Evolutionary conservation across 2,329 filamentous ascomycete species (phyloP), one percentile per base, ranked within the genome.

Genomic region (Madurella fahalii): DNA sequence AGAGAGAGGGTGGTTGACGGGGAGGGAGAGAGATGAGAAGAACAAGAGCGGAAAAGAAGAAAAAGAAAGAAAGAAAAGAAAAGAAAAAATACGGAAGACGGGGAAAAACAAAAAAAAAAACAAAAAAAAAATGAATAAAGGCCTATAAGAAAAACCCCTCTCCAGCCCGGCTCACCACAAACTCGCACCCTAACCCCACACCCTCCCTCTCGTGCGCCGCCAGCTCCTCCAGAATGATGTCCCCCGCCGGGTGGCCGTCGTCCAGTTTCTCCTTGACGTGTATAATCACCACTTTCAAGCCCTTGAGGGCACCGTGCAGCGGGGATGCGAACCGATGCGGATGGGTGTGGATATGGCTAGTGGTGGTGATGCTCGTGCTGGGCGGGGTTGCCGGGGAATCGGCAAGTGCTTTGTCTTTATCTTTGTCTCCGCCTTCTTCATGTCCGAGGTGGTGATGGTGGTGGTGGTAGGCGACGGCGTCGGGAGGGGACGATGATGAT

Each of bases 181-280:
- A 96, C 61, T 88, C 83, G 68, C 90, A 95, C 0, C 92, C 93
- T 46, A 96, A 70, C 44, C 80, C 78, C 9, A 74, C 34, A 11
- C 34, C 79, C 12, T 82, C 81, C 50, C 76, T 72, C 57, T 92
- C 89, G 56, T 89, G 77, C 25, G 83, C 82, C 16, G 72, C 67
- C 47, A 97, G 71, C 68, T 96, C 83, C 56, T 75, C 67, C 18
- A 94, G 64, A 37, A 97, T 95, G 2, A 72, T 78, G 3, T 89
- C 83, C 37, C 76, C 80, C 2, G 80, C 83, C 46, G 74, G 69
- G 25, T 82, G 82, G 0, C 84, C 89, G 67, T 96, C 91, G 9
- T 78, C 76, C 52, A 96, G 74, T 18, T 81, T 86, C 61, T 97
- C 93, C 69, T 99, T 99, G 65, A 97, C 82, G 67, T 99, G 94